phyloP scores from a whole-genome alignment of 768 basidiomycete genomes.

The Chalciporus chontae region DNA sequence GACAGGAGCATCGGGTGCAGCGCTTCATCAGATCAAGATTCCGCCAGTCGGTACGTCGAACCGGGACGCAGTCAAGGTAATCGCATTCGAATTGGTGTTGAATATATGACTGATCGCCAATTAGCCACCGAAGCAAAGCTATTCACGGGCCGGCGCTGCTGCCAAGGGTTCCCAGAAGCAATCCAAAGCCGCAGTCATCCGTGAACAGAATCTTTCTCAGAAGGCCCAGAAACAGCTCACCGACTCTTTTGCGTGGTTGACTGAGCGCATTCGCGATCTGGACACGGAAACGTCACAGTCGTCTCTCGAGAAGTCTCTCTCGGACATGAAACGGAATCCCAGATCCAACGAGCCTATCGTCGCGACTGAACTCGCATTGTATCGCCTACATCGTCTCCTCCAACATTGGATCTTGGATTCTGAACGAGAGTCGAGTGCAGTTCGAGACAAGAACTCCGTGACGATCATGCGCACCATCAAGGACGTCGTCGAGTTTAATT shows the following conservation, averaged over 20 bases:
- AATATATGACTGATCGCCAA: background rate
- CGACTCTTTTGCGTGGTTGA: constrained; percentile 50
- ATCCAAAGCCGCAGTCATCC: constrained; percentile 40
- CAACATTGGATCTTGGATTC: constrained; percentile 49
- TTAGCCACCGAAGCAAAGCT: constrained; percentile 15
- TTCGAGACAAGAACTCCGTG: constrained; percentile 46
- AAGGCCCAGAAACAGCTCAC: constrained; percentile 41
- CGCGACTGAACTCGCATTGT: constrained; percentile 50
- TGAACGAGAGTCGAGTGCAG: constrained; percentile 31
- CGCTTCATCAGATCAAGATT: constrained; percentile 54
- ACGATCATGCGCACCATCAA: constrained; percentile 47
- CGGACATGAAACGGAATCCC: constrained; percentile 43
- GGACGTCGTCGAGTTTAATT: constrained; percentile 36
- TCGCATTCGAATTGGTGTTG: background rate
- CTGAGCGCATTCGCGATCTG: constrained; percentile 40
- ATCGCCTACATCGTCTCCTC: constrained; percentile 49
- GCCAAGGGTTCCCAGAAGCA: constrained; percentile 25
- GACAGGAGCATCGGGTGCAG: constrained; percentile 57
- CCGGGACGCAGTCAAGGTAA: constrained; percentile 13
- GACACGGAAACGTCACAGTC: constrained; percentile 16
- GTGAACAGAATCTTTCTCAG: constrained; percentile 42
- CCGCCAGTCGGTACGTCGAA: constrained; percentile 33
- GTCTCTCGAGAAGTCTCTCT: constrained; percentile 32
- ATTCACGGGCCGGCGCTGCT: constrained; percentile 15
- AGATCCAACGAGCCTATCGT: constrained; percentile 41